Evolutionary conservation across 345 rosid species (phyloP).

Genomic region (Psidium guajava): DNA sequence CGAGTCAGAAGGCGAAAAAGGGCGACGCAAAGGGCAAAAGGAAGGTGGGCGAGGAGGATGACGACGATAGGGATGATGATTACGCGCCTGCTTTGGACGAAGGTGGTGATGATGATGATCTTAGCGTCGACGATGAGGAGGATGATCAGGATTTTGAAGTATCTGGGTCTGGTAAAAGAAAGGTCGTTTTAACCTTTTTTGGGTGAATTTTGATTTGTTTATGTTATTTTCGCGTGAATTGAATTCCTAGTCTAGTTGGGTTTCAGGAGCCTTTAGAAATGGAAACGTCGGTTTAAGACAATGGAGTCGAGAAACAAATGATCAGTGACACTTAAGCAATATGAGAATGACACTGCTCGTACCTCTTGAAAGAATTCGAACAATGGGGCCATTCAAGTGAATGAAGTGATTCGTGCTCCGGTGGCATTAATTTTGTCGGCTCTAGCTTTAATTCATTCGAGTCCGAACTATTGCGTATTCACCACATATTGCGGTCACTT

Average conservation of each 20-base stretch:
- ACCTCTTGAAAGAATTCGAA: too few species aligned
- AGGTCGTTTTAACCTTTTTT: too few species aligned
- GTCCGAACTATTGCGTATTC: background rate
- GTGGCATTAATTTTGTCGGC: background rate
- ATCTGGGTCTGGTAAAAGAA: too few species aligned
- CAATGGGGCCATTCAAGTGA: background rate
- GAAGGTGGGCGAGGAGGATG: too few species aligned
- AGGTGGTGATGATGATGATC: too few species aligned
- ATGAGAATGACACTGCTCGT: background rate
- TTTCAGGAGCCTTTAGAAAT: background rate
- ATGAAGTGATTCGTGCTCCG: background rate
- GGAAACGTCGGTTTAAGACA: background rate
- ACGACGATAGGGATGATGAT: too few species aligned
- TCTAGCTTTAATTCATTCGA: background rate
- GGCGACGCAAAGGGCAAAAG: background rate
- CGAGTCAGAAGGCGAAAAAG: constrained; percentile 11
- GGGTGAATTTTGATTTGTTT: background rate
- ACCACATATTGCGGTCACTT: background rate
- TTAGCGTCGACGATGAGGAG: too few species aligned
- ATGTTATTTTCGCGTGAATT: background rate
- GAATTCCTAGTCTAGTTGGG: background rate
- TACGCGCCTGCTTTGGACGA: too few species aligned
- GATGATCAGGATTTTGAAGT: too few species aligned
- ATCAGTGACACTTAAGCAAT: too few species aligned
- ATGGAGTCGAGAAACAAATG: background rate